Evolutionary conservation across 306 rosid species (phyloP), one percentile per base, ranked within the genome.

Genomic region (Pterocarpus santalinus): DNA sequence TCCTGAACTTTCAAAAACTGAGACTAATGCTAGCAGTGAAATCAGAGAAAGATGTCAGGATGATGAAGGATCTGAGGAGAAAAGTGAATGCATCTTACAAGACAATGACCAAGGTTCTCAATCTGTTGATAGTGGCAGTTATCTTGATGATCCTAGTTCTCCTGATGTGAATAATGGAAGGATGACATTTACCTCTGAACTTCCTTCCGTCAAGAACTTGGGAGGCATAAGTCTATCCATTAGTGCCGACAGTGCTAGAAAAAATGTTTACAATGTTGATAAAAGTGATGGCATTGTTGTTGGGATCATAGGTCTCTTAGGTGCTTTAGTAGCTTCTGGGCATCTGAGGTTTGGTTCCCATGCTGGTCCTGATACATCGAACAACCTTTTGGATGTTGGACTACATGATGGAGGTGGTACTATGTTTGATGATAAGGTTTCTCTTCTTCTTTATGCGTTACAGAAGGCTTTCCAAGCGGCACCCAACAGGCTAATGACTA

Each of bases 401-500:
- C 81, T 86, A 75, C 88, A 76, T 67, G 98, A 93, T 69, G 91
- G 90, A 79, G 95, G 91, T 75, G 82, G 99, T 78, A 82, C 93
- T 79, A 93, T 95, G 99, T 95, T 93, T 84, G 96, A 89, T 81
- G 99, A 95, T 85, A 95, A 86, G 88, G 93, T 95, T 85, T 91
- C 94, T 78, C 94, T 93, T 72, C 88, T 95, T 61, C 94, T 89
- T 49, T 95, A 85, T 92, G 94, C 99, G 82, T 87, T 95, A 85
- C 97, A 93, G 66, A 95, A 92, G 90, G 98, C 93, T 85, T 93
- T 93, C 84, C 97, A 90, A 81, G 97, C 97, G 8, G 97, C 94
- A 77, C 98, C 99, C 39, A 88, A 85, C 77, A 90, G 97, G 89
- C 91, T 95, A 44, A 86, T 95, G 94, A 90, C 99, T 34, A 64